Conservation (phyloP, 2,329 filamentous ascomycete genomes). For the Pestalotiopsis fici region DNA sequence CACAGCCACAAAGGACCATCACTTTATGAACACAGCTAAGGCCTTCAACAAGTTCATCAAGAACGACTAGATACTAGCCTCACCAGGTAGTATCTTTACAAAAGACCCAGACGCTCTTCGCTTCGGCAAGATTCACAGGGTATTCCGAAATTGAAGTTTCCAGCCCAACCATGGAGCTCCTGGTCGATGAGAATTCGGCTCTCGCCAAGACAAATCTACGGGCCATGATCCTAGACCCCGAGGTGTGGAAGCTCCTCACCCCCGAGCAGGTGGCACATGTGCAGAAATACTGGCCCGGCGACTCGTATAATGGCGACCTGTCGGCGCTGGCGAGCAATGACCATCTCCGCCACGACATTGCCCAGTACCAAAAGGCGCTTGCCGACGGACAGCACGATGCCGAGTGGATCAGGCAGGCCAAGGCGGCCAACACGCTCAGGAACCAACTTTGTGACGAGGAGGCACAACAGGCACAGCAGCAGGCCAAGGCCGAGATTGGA, state of each 20-base stretch:
- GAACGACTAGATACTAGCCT: background rate
- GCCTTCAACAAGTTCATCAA: background rate
- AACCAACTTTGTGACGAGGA: background rate
- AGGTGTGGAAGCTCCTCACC: conserved; percentile 6
- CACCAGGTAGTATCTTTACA: background rate
- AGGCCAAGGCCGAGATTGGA: background rate
- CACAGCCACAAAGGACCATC: background rate
- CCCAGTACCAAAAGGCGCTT: conserved; percentile 6
- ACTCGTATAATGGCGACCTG: background rate
- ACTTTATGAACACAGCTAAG: background rate
- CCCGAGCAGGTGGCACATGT: background rate
- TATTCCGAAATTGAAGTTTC: background rate
- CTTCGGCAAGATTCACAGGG: background rate
- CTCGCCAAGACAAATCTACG: background rate
- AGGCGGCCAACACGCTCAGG: background rate
- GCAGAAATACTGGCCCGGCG: background rate
- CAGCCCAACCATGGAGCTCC: background rate
- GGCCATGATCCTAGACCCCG: conserved; percentile 3
- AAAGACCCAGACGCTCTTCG: background rate
- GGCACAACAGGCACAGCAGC: background rate
- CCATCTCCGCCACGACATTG: conserved; percentile 5
- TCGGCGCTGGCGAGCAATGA: conserved; percentile 1
- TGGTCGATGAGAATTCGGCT: conserved; percentile 1
- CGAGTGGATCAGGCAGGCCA: conserved; percentile 5
- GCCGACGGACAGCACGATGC: background rate